Evolutionary conservation across 768 basidiomycete species (phyloP), one percentile per base, ranked within the genome.

Genomic region (Mycena rosella): DNA sequence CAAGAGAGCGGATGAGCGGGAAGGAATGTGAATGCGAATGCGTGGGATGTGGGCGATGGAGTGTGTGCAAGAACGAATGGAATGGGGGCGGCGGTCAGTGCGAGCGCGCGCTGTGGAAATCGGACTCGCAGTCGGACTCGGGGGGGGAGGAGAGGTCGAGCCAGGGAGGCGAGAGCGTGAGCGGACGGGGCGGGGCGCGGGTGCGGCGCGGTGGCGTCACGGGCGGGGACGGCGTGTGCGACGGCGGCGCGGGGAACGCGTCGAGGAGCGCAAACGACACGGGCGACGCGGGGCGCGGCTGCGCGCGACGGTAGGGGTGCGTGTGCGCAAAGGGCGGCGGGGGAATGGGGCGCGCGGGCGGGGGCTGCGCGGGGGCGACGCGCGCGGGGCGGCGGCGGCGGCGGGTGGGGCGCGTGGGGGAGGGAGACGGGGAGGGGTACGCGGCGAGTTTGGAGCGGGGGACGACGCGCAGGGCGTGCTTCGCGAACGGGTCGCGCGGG

Each of bases 231-330:
- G 62, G 63, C 20, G 49, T 49, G 58, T 27, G 20, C 47, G 48
- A 8, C 17, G 65, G 65, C 54, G 65, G 65, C 17, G 54, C 53
- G 29, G 66, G 66, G 60, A 68, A 68, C 47, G 54, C 66, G 66
- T 67, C 60, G n/a, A 67, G 60, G 5, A 67, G 36, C 17, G 40
- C 52, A 17, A 3, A 32, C 22, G 48, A 22, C 29, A 32, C 20
- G 24, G 20, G 24, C 48, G 47, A 20, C 5, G 2, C 27, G 26
- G 30, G 24, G 42, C 6, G 38, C 38, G 38, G 38, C 38, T 44
- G 42, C 20, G 42, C 42, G n/a, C 20, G 42, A 6, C 7, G 7
- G 40, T 14, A 14, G 14, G 40, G 18, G 11, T 6, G 18, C 8
- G 20, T 44, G 4, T 14, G 42, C 6, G 42, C 5, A 20, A 3